A percentile compares a stretch with the other conserved stretches of the same genome.
phyloP scores from a whole-genome alignment of 345 rosid species.

The Carallia brachiata region DNA sequence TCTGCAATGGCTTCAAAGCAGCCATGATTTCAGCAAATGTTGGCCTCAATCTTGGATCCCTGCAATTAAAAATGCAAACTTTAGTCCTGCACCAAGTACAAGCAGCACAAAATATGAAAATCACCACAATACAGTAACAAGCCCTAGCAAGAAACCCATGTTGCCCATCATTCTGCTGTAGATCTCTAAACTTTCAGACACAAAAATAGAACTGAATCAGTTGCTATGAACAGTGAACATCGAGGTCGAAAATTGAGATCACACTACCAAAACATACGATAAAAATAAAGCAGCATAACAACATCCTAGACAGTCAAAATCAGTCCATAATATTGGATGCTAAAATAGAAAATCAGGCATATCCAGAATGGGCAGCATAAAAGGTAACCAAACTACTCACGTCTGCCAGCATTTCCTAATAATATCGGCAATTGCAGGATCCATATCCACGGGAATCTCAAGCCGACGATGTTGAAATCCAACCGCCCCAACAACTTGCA shows the following conservation, averaged over 20 bases:
- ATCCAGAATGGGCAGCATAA: background rate
- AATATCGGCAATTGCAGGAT: constrained; percentile 70
- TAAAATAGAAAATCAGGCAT: background rate
- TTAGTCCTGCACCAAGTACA: constrained; percentile 12
- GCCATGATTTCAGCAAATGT: constrained; percentile 86
- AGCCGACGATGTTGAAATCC: constrained; percentile 95
- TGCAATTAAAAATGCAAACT: constrained; percentile 19
- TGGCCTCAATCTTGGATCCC: constrained; percentile 88
- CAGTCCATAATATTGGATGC: background rate
- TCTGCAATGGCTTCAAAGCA: constrained; percentile 83
- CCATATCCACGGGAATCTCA: constrained; percentile 67
- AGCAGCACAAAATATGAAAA: too few species aligned
- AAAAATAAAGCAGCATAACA: background rate
- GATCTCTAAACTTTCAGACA: too few species aligned
- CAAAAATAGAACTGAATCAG: too few species aligned
- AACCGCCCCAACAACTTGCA: constrained; percentile 99
- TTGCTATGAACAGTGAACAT: too few species aligned
- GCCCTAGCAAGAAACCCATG: too few species aligned
- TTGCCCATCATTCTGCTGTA: too few species aligned
- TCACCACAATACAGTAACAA: too few species aligned
- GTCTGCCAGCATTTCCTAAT: constrained; percentile 86
- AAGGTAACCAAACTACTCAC: constrained; percentile 44
- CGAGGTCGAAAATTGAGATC: too few species aligned
- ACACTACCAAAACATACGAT: background rate
- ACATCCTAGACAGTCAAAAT: background rate